Evolutionary conservation across 768 basidiomycete genomes (phyloP), one percentile per base, ranked within the genome.

Genomic region (Lactifluus echinatus): DNA sequence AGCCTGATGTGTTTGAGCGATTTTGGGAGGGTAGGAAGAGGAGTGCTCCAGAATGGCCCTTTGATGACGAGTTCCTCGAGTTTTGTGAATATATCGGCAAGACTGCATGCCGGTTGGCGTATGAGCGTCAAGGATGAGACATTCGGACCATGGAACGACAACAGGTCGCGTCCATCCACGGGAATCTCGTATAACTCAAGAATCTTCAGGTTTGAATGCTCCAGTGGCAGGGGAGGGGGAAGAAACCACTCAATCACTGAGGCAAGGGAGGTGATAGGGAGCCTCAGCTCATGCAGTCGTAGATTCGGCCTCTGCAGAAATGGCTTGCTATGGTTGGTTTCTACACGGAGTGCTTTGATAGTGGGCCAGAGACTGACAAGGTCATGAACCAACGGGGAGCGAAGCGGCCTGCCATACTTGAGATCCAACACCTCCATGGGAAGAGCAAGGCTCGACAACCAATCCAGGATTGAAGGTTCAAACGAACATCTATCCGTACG

Each of bases 161-260:
- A 19, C 2, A 40, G 7, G 14, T 31, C 33, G 5, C 19, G 26
- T 15, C 23, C 52, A 2, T 47, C 34, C 8, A 54, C 53, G 8
- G 53, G 47, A 2, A 59, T 53, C 17, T 59, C 42, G 34, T 59
- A 59, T 14, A 59, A 14, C 26, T 59, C 53, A 15, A 59, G 57
- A 44, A 59, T 8, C 11, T 21, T 52, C 34, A 59, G 21, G 2
- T 28, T n/a, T 4, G 53, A 55, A 8, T 7, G 34, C 7, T 39
- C 33, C 14, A 31, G 5, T 15, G 17, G 34, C 26, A 40, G 17
- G 14, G 47, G 42, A 36, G 53, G 47, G 12, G 57, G 57, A 31
- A 59, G 57, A 15, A 54, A 39, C 57, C 57, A 54, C 24, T 34
- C 53, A 8, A 59, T 44, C 8, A 50, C 47, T 4, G 47, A 2